phyloP scores from a whole-genome alignment of 176 grass and related monocot genomes.

The Zoysia pacifica region DNA sequence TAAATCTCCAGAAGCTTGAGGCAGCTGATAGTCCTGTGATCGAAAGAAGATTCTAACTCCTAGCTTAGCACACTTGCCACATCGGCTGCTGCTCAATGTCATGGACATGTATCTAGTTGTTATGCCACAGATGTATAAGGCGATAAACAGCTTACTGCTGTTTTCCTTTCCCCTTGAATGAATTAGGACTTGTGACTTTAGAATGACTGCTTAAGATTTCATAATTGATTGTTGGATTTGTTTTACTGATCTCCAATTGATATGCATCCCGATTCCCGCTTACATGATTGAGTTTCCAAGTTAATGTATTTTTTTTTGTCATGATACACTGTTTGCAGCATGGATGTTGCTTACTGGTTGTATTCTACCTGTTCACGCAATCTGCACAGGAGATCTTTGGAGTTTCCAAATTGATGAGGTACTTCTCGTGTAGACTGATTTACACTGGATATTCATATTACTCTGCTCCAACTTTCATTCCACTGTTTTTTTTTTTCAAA shows the following conservation, averaged over 20 bases:
- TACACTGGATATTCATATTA: background rate
- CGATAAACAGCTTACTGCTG: conserved; percentile 58
- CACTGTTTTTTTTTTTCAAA: background rate
- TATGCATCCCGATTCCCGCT: background rate
- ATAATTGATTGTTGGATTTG: conserved; percentile 24
- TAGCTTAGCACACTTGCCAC: conserved; percentile 35
- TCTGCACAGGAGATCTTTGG: too few species aligned
- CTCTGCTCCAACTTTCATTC: background rate
- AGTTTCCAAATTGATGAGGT: too few species aligned
- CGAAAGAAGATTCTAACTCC: conserved; percentile 37
- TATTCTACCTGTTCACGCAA: background rate
- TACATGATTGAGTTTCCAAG: background rate
- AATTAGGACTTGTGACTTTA: conserved; percentile 17
- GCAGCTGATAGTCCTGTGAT: conserved; percentile 17
- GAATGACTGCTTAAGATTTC: conserved; percentile 19
- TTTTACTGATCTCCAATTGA: conserved; percentile 23
- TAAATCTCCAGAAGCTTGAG: conserved; percentile 49
- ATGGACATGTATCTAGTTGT: background rate
- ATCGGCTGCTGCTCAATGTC: conserved; percentile 3
- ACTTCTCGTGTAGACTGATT: too few species aligned
- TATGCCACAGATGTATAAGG: conserved; percentile 16
- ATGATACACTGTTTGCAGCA: background rate
- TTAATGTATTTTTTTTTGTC: background rate
- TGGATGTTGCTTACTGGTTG: background rate
- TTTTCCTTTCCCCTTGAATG: conserved; percentile 10